Evolutionary conservation across 2,329 filamentous ascomycete genomes (phyloP).

Genomic region (Teratosphaeria pseudoeucalypti): DNA sequence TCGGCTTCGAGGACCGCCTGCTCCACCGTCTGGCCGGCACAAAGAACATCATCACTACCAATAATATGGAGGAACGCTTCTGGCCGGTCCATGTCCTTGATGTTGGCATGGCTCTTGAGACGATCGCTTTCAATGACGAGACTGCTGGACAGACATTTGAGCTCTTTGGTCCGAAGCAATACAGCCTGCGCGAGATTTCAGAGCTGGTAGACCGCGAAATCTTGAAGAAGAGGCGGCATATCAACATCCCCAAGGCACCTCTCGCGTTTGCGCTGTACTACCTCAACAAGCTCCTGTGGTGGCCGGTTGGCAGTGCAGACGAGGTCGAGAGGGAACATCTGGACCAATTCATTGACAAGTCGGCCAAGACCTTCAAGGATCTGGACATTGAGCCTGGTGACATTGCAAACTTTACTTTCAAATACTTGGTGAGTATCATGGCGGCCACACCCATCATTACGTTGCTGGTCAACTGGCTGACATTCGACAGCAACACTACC

Average conservation of each 20-base stretch:
- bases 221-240: slow-evolving; percentile 74
- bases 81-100: slow-evolving; percentile 90
- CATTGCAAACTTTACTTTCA: slow-evolving; percentile 76
- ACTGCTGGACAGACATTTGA: slow-evolving; percentile 88
- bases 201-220: slow-evolving; percentile 87
- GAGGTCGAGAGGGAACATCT: slow-evolving; percentile 87
- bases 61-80: slow-evolving; percentile 86
- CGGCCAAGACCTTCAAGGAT: slow-evolving; percentile 91
- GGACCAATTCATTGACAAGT: slow-evolving; percentile 81
- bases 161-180: slow-evolving; percentile 86
- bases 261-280: slow-evolving; percentile 65
- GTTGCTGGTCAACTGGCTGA: slow-evolving; percentile 22
- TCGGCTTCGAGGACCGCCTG: slow-evolving; percentile 88
- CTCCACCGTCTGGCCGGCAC: slow-evolving; percentile 74
- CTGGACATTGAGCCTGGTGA: slow-evolving; percentile 83
- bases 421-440: slow-evolving; percentile 66
- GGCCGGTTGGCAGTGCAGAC: slow-evolving; percentile 71
- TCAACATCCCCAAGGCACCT: slow-evolving; percentile 77
- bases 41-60: slow-evolving; percentile 76
- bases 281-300: slow-evolving; percentile 80
- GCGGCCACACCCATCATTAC: neutral
- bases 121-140: slow-evolving; percentile 81
- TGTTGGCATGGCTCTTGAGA: slow-evolving; percentile 77
- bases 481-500: slow-evolving; percentile 65
- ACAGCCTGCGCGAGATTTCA: slow-evolving; percentile 78